A percentile compares a stretch with the other conserved stretches of the same genome.
Conservation (phyloP, 1,139 yeast genomes). For the Meyerozyma guilliermondii region DNA sequence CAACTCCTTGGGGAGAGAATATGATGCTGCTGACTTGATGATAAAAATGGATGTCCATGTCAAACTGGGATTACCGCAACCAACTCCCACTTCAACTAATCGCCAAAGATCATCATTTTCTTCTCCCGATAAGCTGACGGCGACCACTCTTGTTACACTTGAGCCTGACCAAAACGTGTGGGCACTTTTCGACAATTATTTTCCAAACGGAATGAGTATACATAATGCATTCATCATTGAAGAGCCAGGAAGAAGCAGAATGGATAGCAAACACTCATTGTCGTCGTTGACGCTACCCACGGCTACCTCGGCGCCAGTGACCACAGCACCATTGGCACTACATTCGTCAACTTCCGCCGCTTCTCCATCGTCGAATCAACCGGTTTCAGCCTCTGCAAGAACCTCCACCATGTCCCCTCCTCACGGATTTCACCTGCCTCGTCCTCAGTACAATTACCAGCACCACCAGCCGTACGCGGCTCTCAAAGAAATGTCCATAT, state of each 20-base stretch:
- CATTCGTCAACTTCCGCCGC: conserved; percentile 1
- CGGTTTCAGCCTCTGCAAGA: background rate
- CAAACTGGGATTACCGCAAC: background rate
- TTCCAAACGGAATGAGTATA: conserved; percentile 66
- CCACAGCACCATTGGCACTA: conserved; percentile 4
- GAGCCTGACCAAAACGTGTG: conserved; percentile 67
- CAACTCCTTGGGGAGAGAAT: conserved; percentile 53
- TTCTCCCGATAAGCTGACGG: conserved; percentile 7
- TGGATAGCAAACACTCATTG: background rate
- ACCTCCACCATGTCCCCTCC: background rate
- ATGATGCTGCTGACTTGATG: conserved; percentile 67
- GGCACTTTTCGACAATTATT: conserved; percentile 53
- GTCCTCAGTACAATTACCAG: conserved; percentile 6
- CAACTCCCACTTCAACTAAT: background rate
- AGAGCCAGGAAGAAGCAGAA: conserved; percentile 4
- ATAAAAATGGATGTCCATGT: conserved; percentile 30
- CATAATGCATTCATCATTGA: conserved; percentile 62
- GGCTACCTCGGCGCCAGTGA: background rate
- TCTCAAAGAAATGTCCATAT: conserved; percentile 27
- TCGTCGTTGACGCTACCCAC: background rate
- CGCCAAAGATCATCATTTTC: background rate
- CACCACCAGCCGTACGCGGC: conserved; percentile 4
- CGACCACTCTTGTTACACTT: conserved; percentile 13
- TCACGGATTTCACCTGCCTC: conserved; percentile 2
- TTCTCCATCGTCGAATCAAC: background rate